Evolutionary conservation across 2,329 filamentous ascomycete genomes (phyloP).

Genomic region (Aspergillus alliaceus): DNA sequence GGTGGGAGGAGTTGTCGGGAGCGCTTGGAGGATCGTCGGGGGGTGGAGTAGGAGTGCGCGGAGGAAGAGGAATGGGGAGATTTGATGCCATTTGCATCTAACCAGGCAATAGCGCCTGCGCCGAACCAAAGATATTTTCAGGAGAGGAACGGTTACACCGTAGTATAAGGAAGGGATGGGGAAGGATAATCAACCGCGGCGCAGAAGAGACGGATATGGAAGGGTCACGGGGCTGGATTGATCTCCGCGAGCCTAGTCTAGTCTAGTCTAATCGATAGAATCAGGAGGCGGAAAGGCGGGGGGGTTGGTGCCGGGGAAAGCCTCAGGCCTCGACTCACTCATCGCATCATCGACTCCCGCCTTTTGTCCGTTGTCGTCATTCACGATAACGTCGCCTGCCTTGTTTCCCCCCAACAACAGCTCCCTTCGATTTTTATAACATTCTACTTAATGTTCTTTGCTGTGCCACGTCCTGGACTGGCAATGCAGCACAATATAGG

Average conservation of each 20-base stretch:
- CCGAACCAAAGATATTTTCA: not conserved
- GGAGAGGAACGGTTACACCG: not conserved
- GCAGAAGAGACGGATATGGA: not conserved
- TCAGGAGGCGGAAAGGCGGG: slow-evolving; percentile 11
- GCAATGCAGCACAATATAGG: slow-evolving; percentile 28
- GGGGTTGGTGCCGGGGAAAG: slow-evolving; percentile 2
- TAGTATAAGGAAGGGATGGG: not conserved
- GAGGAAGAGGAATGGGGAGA: slow-evolving; percentile 59
- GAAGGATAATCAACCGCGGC: not conserved
- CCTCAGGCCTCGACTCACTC: slow-evolving; percentile 25
- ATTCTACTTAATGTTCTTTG: not conserved
- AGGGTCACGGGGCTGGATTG: not conserved
- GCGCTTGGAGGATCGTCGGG: slow-evolving; percentile 47
- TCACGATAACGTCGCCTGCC: not conserved
- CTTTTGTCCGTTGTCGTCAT: slow-evolving; percentile 8
- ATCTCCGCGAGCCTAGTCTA: not conserved
- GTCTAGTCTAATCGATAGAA: too few relatives aligned
- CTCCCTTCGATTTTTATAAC: not conserved
- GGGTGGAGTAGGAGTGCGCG: slow-evolving; percentile 65
- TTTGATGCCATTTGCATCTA: slow-evolving; percentile 55
- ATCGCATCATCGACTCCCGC: slow-evolving; percentile 24
- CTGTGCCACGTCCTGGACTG: slow-evolving; percentile 8
- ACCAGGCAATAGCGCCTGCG: slow-evolving; percentile 1
- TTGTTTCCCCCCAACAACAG: not conserved
- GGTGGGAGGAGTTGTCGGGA: slow-evolving; percentile 19